These are phyloP conservation scores for Quercus dentata DNA, from an alignment of 306 rosid species.

Conservation along the genomic window DNA sequence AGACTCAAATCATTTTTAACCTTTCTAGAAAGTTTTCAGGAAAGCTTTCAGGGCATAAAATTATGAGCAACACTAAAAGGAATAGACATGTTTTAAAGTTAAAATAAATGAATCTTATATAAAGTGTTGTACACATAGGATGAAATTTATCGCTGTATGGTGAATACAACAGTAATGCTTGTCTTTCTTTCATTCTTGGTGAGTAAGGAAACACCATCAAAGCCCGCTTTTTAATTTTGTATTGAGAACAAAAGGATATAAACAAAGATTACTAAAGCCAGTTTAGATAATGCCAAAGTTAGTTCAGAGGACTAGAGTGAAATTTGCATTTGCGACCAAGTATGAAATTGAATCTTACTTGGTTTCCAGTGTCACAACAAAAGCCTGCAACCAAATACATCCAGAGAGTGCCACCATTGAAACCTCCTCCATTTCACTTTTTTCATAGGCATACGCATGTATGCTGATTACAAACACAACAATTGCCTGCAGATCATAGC, in stretches of 20 bases:
- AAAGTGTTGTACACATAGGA: not conserved
- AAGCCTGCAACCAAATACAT: conserved; percentile 98
- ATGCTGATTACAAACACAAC: conserved; percentile 84
- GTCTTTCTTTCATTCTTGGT: not conserved
- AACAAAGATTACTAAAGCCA: not conserved
- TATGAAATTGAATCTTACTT: conserved; percentile 56
- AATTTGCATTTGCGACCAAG: not conserved
- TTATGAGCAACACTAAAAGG: not conserved
- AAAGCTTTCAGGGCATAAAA: not conserved
- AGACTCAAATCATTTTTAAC: not conserved
- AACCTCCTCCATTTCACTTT: conserved; percentile 88
- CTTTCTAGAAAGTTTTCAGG: conserved; percentile 13
- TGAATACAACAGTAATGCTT: not conserved
- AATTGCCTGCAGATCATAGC: conserved; percentile 61
- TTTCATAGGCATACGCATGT: conserved; percentile 87
- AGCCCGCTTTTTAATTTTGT: not conserved
- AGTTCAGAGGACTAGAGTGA: not conserved
- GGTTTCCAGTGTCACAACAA: conserved; percentile 86
- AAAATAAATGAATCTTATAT: not conserved
- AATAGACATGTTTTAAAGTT: not conserved
- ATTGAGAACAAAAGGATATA: not conserved
- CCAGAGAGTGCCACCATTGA: conserved; percentile 97
- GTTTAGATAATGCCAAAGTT: not conserved
- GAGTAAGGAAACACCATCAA: not conserved
- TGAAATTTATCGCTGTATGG: not conserved